These are phyloP conservation scores for Linum usitatissimum DNA, from an alignment of 345 rosid species.

Conservation along the genomic window DNA sequence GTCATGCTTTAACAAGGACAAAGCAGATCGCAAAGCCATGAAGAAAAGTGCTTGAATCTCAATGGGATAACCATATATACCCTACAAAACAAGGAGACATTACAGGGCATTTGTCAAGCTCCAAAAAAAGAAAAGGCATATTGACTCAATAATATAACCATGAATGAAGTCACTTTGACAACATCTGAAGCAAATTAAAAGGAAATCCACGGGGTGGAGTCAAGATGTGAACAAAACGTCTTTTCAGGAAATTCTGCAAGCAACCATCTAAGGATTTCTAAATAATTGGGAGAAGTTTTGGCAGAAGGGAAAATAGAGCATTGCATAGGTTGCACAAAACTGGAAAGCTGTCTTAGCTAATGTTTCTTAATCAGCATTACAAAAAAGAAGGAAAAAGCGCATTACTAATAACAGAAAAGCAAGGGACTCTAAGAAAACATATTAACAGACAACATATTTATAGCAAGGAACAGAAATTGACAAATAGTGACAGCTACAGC, in stretches of 20 bases:
- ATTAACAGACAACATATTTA: too few relatives aligned
- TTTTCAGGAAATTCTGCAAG: background rate
- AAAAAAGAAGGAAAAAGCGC: background rate
- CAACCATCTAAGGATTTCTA: background rate
- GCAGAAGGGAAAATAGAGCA: background rate
- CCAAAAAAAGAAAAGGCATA: background rate
- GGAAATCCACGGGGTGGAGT: background rate
- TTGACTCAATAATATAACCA: background rate
- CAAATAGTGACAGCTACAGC: background rate
- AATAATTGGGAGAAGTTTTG: background rate
- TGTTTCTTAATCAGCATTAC: background rate
- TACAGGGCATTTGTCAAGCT: background rate
- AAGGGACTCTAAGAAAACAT: background rate
- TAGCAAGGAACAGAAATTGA: too few relatives aligned
- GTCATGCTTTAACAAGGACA: constrained; percentile 55
- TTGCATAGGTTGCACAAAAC: background rate
- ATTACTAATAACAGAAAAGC: background rate
- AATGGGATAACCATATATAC: constrained; percentile 68
- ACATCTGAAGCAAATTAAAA: background rate
- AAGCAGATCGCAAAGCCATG: constrained; percentile 60
- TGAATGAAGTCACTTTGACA: background rate
- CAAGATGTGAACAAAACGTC: background rate
- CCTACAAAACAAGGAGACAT: constrained; percentile 31
- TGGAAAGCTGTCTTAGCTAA: background rate
- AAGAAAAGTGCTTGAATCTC: constrained; percentile 82